Conservation (phyloP, 495 filamentous ascomycete genomes). For the Aspergillus diversus region DNA sequence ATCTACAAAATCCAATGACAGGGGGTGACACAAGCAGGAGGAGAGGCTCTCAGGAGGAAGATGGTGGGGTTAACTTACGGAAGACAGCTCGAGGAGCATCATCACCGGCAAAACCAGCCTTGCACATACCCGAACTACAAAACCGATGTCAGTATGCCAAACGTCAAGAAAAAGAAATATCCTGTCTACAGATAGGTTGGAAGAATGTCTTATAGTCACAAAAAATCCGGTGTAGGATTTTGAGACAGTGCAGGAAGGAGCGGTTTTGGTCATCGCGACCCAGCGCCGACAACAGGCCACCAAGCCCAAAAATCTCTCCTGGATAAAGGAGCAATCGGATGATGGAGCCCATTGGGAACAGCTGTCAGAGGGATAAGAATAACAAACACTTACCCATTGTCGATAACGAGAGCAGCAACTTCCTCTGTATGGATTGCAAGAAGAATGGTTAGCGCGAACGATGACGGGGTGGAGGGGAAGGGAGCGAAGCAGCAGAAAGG, state of each 20-base stretch:
- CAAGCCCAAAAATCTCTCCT: slow-evolving; percentile 11
- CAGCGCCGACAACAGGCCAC: slow-evolving; percentile 18
- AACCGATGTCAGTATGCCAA: slow-evolving; percentile 26
- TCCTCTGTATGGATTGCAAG: slow-evolving; percentile 71
- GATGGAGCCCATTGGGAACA: slow-evolving; percentile 17
- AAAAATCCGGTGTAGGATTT: not conserved
- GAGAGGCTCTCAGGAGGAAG: slow-evolving; percentile 3
- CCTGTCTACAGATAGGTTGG: not conserved
- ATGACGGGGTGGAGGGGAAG: slow-evolving; percentile 22
- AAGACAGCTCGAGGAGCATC: slow-evolving; percentile 99
- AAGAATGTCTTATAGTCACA: not conserved
- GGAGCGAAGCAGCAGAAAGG: slow-evolving; percentile 18
- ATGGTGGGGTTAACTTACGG: slow-evolving; percentile 76
- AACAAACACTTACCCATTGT: slow-evolving; percentile 95
- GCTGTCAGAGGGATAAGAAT: slow-evolving; percentile 27
- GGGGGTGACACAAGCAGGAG: slow-evolving; percentile 13
- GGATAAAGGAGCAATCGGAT: slow-evolving; percentile 16
- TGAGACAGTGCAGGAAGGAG: slow-evolving; percentile 20
- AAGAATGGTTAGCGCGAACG: slow-evolving; percentile 54
- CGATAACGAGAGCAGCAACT: slow-evolving; percentile 99
- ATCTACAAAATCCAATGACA: slow-evolving; percentile 19
- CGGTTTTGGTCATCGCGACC: slow-evolving; percentile 32
- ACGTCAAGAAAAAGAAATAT: slow-evolving; percentile 4
- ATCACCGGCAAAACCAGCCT: slow-evolving; percentile 99
- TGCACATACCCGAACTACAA: slow-evolving; percentile 98